phyloP scores from a whole-genome alignment of 2,329 filamentous ascomycete genomes.

The Elsinoe necatrix region DNA sequence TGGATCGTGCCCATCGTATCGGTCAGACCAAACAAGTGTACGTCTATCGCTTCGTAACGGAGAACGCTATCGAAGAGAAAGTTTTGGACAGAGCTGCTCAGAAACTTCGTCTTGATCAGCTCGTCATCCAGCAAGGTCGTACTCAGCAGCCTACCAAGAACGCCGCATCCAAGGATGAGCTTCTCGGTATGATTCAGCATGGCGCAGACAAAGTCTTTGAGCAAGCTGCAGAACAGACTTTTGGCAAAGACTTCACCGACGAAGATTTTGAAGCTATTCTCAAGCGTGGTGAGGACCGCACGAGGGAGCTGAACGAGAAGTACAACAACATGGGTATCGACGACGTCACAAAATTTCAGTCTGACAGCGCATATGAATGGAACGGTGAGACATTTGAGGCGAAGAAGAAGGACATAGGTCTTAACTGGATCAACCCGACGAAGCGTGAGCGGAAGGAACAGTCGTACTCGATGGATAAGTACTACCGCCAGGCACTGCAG shows the following conservation, averaged over 20 bases:
- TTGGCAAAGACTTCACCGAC: slow-evolving; percentile 61
- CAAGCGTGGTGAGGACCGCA: slow-evolving; percentile 76
- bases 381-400: slow-evolving; percentile 94
- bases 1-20: slow-evolving; percentile 97
- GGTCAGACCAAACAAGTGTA: slow-evolving; percentile 97
- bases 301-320: slow-evolving; percentile 80
- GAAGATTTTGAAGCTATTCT: slow-evolving; percentile 88
- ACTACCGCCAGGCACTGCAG: slow-evolving; percentile 85
- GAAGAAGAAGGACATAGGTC: slow-evolving; percentile 72
- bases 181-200: slow-evolving; percentile 97
- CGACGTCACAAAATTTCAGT: slow-evolving; percentile 94
- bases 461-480: slow-evolving; percentile 97
- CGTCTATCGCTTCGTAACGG: slow-evolving; percentile 94
- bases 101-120: slow-evolving; percentile 88
- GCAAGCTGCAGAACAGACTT: slow-evolving; percentile 54
- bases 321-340: slow-evolving; percentile 97
- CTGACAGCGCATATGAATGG: slow-evolving; percentile 97
- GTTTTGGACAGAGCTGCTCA: slow-evolving; percentile 93
- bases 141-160: slow-evolving; percentile 85
- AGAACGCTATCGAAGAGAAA: slow-evolving; percentile 97
- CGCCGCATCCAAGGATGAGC: slow-evolving; percentile 89
- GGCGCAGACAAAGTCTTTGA: slow-evolving; percentile 93
- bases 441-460: slow-evolving; percentile 98
- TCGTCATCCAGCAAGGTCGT: slow-evolving; percentile 96
- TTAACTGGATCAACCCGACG: slow-evolving; percentile 95